Evolutionary conservation across 352 stramenopile genomes (phyloP), one percentile per base, ranked within the genome.

Genomic region (Paralagenidium karlingii): DNA sequence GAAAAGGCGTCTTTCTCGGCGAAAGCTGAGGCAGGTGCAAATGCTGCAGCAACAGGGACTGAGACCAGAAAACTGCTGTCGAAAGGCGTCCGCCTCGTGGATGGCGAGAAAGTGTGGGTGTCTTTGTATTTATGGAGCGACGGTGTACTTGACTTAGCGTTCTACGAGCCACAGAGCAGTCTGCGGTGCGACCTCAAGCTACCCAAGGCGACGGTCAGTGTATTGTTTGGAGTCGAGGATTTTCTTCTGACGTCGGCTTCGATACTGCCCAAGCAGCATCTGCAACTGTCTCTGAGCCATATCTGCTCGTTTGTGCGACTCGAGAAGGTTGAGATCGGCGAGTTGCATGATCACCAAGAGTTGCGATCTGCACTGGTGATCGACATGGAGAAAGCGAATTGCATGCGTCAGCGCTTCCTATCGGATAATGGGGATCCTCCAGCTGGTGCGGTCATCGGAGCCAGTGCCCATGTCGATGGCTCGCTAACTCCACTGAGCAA

Each of bases 131-230:
- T 62, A 0, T 24, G 44, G 5, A 19, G 52, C 1, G 15, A 45
- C 6, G 42, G 38, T 7, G 48, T 43, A 11, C 27, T 64, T 1
- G 40, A 47, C 8, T 36, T 74, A 8, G 34, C 54, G 4, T 59
- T 68, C 21, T 81, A 83, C 39, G 57, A 75, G 8, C 60, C 69
- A 13, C 43, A 58, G n/a, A 63, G 38, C 9, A 81, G 69, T 18
- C 43, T 54, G 2, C 31, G 45, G 6, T 49, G 33, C n/a, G 27
- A 47, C 2, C 5, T 78, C 1, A 22, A 29, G 6, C 12, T 74
- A 1, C 20, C 24, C 11, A 44, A 24, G 13, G 22, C 25, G 11
- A 44, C 22, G 6, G 32, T 65, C 12, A 16, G 37, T 13, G 18
- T 49, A 3, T 16, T 57, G 13, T 31, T 69, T 6, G 58, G 55